Evolutionary conservation across 169 alveolate genomes (phyloP), one percentile per base, ranked within the genome.

Genomic region (Eimeria sp.): DNA sequence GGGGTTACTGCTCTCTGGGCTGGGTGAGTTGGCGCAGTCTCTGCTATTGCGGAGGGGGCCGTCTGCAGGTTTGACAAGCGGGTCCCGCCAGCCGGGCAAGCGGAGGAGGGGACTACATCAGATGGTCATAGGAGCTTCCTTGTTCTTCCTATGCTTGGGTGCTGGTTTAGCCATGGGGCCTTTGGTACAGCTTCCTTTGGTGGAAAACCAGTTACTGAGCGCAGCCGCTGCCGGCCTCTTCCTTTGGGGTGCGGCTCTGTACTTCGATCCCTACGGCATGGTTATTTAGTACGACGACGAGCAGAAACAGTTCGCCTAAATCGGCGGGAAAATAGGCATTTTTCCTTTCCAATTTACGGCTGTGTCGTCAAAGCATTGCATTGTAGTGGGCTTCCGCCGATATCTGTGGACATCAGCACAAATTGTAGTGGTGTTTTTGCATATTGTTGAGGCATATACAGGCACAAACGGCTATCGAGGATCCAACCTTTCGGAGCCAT

Each of bases 221-320:
- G 4, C 40, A 34, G 86, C 40, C 20, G 86, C 86, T 20, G 58
- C 86, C 43, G 86, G 86, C 43, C 86, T 75, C 63, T 75, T 75
- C 40, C 45, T 45, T 6, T 75, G 86, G 86, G 86, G 86, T 7
- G 86, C 86, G 58, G 86, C 86, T 47, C 86, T 75, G 30, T 75
- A 75, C 63, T 75, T 75, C 61, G 86, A 75, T 47, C 86, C 86
- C 61, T 75, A 45, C 63, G 58, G 58, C 43, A 27, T 75, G 86
- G 61, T 20, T 43, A 22, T 30, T 3, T 70, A 70, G 25, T 30
- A 49, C 49, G 45, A 4, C 1, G 20, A 70, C 25, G 20, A 3
- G 49, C 3, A 70, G 49, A 70, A 30, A 22, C 49, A 70, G 78
- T 30, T 70, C 78, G 20, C 30, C 78, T 0, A 18, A 4, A 25